phyloP scores from a whole-genome alignment of 306 rosid genomes.

The Vigna angularis region DNA sequence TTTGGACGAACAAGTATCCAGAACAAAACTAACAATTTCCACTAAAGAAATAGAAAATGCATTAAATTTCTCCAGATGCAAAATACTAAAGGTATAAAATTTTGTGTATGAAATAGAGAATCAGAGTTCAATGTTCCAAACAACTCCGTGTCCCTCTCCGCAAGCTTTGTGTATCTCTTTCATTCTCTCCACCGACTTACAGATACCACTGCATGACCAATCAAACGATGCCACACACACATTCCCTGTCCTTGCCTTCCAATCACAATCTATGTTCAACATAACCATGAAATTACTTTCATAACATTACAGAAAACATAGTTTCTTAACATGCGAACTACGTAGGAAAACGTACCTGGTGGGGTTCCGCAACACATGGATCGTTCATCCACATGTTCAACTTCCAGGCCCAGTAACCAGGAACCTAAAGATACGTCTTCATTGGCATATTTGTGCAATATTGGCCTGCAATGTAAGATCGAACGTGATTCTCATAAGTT shows the following conservation, averaged over 20 bases:
- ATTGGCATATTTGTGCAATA: conserved; percentile 84
- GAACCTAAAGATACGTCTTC: conserved; percentile 94
- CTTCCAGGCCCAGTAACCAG: conserved; percentile 88
- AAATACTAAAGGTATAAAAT: too few relatives aligned
- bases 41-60: neutral
- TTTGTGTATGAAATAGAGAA: neutral
- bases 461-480: conserved; percentile 57
- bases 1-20: too few relatives aligned
- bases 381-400: conserved; percentile 75
- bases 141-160: conserved; percentile 71
- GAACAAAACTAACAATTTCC: neutral
- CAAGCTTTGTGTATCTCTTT: conserved; percentile 69
- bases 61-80: neutral
- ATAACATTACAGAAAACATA: neutral
- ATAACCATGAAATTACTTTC: too few relatives aligned
- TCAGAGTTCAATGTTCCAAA: conserved; percentile 73
- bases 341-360: conserved; percentile 60
- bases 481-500: neutral
- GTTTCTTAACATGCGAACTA: neutral
- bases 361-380: conserved; percentile 95
- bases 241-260: conserved; percentile 76
- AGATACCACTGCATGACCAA: conserved; percentile 94
- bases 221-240: conserved; percentile 89
- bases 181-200: conserved; percentile 83
- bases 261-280: conserved; percentile 63